Conservation (phyloP, 208 protist species). For the Borovskyia barvae region DNA sequence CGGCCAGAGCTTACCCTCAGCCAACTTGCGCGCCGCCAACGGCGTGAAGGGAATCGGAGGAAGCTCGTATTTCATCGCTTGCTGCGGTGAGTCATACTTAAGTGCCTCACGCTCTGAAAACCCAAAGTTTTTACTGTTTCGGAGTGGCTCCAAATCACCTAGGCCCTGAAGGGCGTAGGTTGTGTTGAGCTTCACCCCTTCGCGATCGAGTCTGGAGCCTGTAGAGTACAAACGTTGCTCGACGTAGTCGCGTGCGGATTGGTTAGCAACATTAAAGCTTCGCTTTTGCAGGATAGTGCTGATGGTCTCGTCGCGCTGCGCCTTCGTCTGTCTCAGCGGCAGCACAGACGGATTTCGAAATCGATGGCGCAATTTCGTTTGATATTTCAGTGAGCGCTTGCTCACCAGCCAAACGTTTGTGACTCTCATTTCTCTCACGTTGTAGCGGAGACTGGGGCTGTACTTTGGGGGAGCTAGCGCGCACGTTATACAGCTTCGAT, state of each 20-base stretch:
- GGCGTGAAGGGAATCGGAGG: constrained; percentile 80
- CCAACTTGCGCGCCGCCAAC: constrained; percentile 81
- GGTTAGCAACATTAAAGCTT: constrained; percentile 45
- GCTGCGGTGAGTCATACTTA: constrained; percentile 67
- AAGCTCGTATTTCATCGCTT: constrained; percentile 69
- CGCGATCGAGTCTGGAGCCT: constrained; percentile 73
- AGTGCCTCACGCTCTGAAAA: constrained; percentile 73
- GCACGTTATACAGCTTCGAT: too few relatives aligned
- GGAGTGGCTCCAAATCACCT: constrained; percentile 83
- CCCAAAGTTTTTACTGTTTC: constrained; percentile 83
- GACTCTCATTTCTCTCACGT: constrained; percentile 4
- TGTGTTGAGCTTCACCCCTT: constrained; percentile 80
- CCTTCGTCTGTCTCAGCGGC: constrained; percentile 65
- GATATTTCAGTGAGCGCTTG: constrained; percentile 52
- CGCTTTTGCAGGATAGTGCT: constrained; percentile 41
- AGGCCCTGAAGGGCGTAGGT: constrained; percentile 87
- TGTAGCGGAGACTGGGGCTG: not conserved
- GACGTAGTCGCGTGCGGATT: constrained; percentile 68
- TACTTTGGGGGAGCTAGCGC: too few relatives aligned
- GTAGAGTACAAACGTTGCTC: constrained; percentile 82
- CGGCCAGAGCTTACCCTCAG: constrained; percentile 85
- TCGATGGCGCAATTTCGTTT: constrained; percentile 72
- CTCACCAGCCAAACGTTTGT: constrained; percentile 24
- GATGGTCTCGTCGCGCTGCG: constrained; percentile 79
- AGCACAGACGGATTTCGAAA: constrained; percentile 73